Evolutionary conservation across 495 filamentous ascomycete species (phyloP).

Genomic region (Penicillium soppii): DNA sequence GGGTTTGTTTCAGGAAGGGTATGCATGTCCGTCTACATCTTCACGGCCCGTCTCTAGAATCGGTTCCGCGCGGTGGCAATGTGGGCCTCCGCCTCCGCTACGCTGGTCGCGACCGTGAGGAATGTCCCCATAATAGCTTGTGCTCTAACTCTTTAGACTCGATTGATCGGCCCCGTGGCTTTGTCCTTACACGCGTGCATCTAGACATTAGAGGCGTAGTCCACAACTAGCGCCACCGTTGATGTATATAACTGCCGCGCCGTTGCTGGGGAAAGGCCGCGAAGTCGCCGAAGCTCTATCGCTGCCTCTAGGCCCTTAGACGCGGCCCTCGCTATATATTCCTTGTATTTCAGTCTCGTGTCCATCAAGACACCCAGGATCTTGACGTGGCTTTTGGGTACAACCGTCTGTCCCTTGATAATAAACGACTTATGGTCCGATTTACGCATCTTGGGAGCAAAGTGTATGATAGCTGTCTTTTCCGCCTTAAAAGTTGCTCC

Average conservation of each 20-base stretch:
- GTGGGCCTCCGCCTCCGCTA: neutral
- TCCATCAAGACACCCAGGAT: neutral
- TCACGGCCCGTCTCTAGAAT: neutral
- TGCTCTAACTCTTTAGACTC: neutral
- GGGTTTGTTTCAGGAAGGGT: too few relatives aligned
- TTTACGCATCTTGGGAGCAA: conserved; percentile 3
- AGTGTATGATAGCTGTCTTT: conserved; percentile 1
- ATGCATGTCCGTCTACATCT: neutral
- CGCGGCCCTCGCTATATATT: too few relatives aligned
- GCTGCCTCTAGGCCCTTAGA: conserved; percentile 22
- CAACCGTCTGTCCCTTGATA: conserved; percentile 15
- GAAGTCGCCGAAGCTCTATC: conserved; percentile 8
- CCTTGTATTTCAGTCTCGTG: too few relatives aligned
- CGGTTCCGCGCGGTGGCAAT: neutral
- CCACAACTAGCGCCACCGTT: conserved; percentile 25
- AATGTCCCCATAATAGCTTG: neutral
- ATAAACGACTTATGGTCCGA: conserved; percentile 10
- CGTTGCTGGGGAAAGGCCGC: conserved; percentile 20
- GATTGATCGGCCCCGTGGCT: neutral
- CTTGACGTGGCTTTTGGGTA: conserved; percentile 16
- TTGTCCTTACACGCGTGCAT: conserved; percentile 29
- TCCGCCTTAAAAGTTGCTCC: neutral
- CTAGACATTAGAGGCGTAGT: conserved; percentile 35
- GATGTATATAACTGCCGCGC: conserved; percentile 16
- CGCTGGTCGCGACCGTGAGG: too few relatives aligned